Base-by-base conservation (phyloP, 305 asterid species). In the Rubia tinctorum region DNA sequence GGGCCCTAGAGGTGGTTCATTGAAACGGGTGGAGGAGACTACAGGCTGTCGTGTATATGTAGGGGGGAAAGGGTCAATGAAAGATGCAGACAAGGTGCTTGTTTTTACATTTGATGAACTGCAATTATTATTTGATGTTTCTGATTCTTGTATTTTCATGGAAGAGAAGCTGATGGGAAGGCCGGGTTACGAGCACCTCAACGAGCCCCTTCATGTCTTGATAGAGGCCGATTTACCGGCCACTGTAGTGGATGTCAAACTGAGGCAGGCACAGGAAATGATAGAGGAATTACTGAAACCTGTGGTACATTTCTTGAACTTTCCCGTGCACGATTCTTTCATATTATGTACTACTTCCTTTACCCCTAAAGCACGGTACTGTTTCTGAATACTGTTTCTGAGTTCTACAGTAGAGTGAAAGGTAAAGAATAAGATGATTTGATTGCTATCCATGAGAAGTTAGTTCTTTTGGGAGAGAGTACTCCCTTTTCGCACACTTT, bases 41-140 rank as follows among this genome's bases (percentile, higher is more conserved):
- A 90, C 98, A 44, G 98, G 99, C n/a, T 95, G 99, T 75, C 98
- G 99, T 63, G 99, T 95, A 44, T 95, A 73, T 83, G 92, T 95
- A 71, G 87, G 98, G 85, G 99, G 99, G 76, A 90, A 88, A 76
- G 98, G 99, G 66, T 95, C 99, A 70, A 90, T 95, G 76, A 95
- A 92, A 87, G 98, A 95, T 80, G 90, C 96, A 37, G 97, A 92
- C 82, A 90, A 92, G 96, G 99, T 95, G 81, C 64, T 55, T 39
- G 40, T 56, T 42, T 4, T 55, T 60, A 53, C 42, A n/a, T 30
- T n/a, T 63, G 14, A 27, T 64, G 27, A 27, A 8, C 4, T 12
- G 3, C 61, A 72, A 4, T 12, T 18, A 25, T 25, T 39, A 58
- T 27, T 30, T 71, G 45, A 66, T 23, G 10, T 77, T 22, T 30